Percentiles rank a stretch among this genome's conserved stretches.
These are phyloP conservation scores for Lyophyllum semitale DNA, from an alignment of 768 basidiomycete species.

Conservation along the genomic window DNA sequence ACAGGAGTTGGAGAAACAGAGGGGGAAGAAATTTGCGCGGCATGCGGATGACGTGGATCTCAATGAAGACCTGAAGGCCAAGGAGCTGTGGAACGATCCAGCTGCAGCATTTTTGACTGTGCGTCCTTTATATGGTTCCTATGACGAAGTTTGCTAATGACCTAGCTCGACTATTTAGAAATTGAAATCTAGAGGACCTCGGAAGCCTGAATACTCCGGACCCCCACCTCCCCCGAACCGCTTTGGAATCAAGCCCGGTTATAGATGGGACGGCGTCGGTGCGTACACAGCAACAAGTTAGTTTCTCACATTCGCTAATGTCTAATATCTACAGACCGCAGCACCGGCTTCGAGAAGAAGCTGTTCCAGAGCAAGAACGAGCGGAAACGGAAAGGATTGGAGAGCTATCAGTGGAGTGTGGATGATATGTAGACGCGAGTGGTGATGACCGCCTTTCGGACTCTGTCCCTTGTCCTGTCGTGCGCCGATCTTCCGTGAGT, in stretches of 20 bases:
- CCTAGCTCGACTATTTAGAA: slow-evolving; percentile 46
- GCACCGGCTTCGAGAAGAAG: slow-evolving; percentile 94
- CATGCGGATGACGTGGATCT: slow-evolving; percentile 81
- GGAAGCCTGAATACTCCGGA: slow-evolving; percentile 82
- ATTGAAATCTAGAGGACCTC: slow-evolving; percentile 72
- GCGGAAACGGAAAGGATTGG: slow-evolving; percentile 63
- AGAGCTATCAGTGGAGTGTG: slow-evolving; percentile 84
- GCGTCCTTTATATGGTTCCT: slow-evolving; percentile 18
- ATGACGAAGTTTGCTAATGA: not conserved
- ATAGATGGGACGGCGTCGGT: slow-evolving; percentile 99
- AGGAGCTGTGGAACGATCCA: slow-evolving; percentile 96
- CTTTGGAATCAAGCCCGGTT: slow-evolving; percentile 93
- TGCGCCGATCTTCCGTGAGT: slow-evolving; percentile 8
- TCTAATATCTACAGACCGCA: slow-evolving; percentile 58
- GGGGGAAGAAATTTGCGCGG: slow-evolving; percentile 68
- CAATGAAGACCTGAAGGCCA: slow-evolving; percentile 81
- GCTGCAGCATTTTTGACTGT: slow-evolving; percentile 93
- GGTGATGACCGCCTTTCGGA: not conserved
- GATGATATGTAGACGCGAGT: slow-evolving; percentile 80
- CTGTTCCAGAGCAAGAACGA: slow-evolving; percentile 84
- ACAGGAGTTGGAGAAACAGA: slow-evolving; percentile 69
- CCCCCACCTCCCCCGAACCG: slow-evolving; percentile 93
- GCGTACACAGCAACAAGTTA: slow-evolving; percentile 22
- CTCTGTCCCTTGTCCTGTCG: not conserved
- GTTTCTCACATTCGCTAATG: not conserved